Percentiles rank a stretch among this genome's conserved stretches.
Conservation (phyloP, 2,329 filamentous ascomycete genomes). For the Pseudovirgaria hyperparasitica region DNA sequence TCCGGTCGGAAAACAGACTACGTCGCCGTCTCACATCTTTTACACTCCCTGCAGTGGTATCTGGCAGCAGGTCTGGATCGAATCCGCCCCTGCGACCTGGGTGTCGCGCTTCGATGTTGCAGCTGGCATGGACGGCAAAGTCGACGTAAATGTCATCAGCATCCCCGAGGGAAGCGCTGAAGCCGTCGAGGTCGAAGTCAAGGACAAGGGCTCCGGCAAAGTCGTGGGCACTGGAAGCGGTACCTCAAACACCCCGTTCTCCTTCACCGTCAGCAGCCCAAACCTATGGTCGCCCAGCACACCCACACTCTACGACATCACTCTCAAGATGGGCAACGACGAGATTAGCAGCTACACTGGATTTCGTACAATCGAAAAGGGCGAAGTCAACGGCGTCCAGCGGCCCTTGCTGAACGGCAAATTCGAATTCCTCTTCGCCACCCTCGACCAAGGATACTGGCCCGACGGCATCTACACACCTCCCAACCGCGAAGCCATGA, state of each 20-base stretch:
- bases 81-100: constrained; percentile 44
- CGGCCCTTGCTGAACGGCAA: constrained; percentile 56
- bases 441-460: constrained; percentile 60
- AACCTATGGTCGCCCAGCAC: constrained; percentile 53
- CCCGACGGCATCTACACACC: constrained; percentile 55
- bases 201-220: constrained; percentile 21
- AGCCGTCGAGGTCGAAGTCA: constrained; percentile 26
- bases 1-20: constrained; percentile 53
- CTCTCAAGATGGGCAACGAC: constrained; percentile 41
- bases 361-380: constrained; percentile 50
- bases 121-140: constrained; percentile 35
- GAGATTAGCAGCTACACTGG: constrained; percentile 52
- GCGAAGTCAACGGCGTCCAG: constrained; percentile 43
- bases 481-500: constrained; percentile 54
- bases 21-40: constrained; percentile 49
- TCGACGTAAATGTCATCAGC: constrained; percentile 43
- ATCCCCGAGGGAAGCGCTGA: constrained; percentile 22
- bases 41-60: constrained; percentile 63
- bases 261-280: constrained; percentile 41
- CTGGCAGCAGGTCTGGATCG: constrained; percentile 63
- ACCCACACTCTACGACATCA: constrained; percentile 53
- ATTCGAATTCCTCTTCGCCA: constrained; percentile 55
- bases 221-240: constrained; percentile 33
- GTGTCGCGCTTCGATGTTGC: constrained; percentile 47
- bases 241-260: constrained; percentile 37